Evolutionary conservation across 2,329 filamentous ascomycete genomes (phyloP).

Genomic region (Chlorencoelia australis): DNA sequence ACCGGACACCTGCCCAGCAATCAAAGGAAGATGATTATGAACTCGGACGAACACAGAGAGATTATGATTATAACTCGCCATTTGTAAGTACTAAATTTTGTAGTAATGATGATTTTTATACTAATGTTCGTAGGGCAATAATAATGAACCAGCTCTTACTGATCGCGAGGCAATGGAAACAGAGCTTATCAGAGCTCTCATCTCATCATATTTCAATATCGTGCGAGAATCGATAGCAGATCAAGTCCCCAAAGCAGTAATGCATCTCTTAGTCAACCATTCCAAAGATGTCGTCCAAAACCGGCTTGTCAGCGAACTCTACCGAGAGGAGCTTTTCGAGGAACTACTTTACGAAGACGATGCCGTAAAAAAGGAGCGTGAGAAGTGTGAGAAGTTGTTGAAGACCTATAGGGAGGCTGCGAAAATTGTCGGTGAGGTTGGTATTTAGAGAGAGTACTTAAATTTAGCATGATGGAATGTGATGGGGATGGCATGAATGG

Average conservation of each 20-base stretch:
- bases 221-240: slow-evolving; percentile 97
- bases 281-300: slow-evolving; percentile 98
- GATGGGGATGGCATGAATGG: background rate
- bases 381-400: slow-evolving; percentile 95
- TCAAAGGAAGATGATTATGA: slow-evolving; percentile 34
- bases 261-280: slow-evolving; percentile 97
- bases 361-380: slow-evolving; percentile 89
- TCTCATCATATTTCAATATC: slow-evolving; percentile 98
- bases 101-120: no score
- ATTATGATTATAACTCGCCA: slow-evolving; percentile 33
- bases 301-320: slow-evolving; percentile 86
- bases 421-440: slow-evolving; percentile 97
- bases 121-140: slow-evolving; percentile 42
- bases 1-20: slow-evolving; percentile 40
- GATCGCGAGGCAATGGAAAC: slow-evolving; percentile 96
- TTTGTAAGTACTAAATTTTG: slow-evolving; percentile 34
- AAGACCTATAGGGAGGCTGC: slow-evolving; percentile 95
- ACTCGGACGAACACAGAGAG: slow-evolving; percentile 23
- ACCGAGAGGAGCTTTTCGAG: slow-evolving; percentile 83
- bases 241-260: slow-evolving; percentile 96
- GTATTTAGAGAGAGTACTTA: slow-evolving; percentile 41
- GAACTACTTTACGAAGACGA: slow-evolving; percentile 97
- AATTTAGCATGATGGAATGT: background rate
- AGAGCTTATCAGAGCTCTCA: slow-evolving; percentile 89
- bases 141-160: slow-evolving; percentile 76